These are phyloP conservation scores for Albizia julibrissin DNA, from an alignment of 306 rosid species.

Conservation along the genomic window DNA sequence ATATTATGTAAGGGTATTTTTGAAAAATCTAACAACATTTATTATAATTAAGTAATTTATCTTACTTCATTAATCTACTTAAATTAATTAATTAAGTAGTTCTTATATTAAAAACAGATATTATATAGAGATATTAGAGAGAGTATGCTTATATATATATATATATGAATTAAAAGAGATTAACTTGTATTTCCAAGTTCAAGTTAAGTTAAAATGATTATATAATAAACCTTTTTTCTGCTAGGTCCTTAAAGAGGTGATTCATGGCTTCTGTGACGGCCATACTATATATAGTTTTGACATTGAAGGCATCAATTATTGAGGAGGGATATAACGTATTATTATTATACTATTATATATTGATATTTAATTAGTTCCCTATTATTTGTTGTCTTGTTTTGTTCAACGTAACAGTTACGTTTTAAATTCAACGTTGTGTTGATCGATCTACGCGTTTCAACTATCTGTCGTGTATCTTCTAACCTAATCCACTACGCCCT, in stretches of 20 bases:
- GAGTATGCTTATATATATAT: no score
- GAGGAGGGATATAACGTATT: neutral
- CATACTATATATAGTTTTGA: neutral
- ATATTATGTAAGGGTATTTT: no score
- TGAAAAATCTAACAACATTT: no score
- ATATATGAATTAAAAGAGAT: no score
- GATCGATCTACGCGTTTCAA: neutral
- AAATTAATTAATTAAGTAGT: no score
- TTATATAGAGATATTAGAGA: no score
- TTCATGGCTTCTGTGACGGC: neutral
- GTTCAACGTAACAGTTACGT: neutral
- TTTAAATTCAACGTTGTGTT: neutral
- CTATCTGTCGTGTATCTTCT: neutral
- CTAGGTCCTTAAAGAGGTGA: neutral
- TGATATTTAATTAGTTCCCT: neutral
- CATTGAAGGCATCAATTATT: neutral
- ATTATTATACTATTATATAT: neutral
- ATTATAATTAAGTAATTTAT: no score
- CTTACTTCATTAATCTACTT: no score
- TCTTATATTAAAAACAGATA: no score
- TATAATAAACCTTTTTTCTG: no score
- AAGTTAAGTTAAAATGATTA: no score
- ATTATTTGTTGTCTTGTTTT: neutral
- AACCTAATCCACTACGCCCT: neutral
- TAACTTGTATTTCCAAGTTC: no score